Conservation (phyloP, 2,329 filamentous ascomycete genomes). For the Sporothrix mexicana region DNA sequence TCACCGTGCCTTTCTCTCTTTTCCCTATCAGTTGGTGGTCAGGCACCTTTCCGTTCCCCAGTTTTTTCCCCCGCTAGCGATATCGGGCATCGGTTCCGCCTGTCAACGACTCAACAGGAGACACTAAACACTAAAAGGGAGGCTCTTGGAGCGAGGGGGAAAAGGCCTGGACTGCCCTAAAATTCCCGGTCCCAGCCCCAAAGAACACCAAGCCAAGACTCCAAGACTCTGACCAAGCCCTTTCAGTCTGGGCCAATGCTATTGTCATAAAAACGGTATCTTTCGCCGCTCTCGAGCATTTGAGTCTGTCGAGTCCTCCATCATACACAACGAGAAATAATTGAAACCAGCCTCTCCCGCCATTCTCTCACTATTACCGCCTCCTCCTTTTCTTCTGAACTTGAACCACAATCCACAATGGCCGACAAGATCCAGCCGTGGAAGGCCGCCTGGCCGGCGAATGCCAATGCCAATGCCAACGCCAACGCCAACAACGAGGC, state of each 20-base stretch:
- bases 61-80: constrained; percentile 21
- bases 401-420: constrained; percentile 21
- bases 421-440: constrained; percentile 35
- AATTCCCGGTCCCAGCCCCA: background rate
- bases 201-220: background rate
- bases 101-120: no score
- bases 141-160: background rate
- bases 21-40: background rate
- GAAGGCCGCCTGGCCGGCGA: constrained; percentile 35
- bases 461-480: background rate
- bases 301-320: background rate
- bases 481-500: background rate
- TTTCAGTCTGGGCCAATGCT: background rate
- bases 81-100: constrained; percentile 5
- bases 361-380: background rate
- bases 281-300: background rate
- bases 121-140: no score
- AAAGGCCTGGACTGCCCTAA: constrained; percentile 1
- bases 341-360: no score
- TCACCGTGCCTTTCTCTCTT: background rate
- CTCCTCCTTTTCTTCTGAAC: background rate
- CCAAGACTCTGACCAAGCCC: background rate
- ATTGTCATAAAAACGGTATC: constrained; percentile 2
- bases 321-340: background rate
- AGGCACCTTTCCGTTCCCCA: background rate